Percentiles rank a stretch among this genome's conserved stretches.
These are phyloP conservation scores for Ogataea nakhonphanomensis DNA, from an alignment of 805 yeast genomes.

Conservation along the genomic window DNA sequence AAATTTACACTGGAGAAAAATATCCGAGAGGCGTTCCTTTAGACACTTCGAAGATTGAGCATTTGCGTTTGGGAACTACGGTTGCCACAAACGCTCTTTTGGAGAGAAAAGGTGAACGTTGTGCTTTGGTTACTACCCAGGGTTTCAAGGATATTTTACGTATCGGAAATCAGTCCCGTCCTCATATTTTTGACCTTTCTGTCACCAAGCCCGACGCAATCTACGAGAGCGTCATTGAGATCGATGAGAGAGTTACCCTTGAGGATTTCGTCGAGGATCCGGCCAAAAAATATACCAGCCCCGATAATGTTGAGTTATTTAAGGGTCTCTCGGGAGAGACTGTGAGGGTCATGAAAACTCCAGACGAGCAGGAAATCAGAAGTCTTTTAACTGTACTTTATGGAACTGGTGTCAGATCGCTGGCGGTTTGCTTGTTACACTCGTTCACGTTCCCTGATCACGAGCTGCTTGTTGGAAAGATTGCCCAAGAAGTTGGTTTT, in stretches of 20 bases:
- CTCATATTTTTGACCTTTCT: slow-evolving; percentile 79
- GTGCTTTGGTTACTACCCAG: slow-evolving; percentile 80
- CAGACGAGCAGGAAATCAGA: slow-evolving; percentile 43
- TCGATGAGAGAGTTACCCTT: slow-evolving; percentile 86
- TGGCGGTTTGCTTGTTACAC: slow-evolving; percentile 71
- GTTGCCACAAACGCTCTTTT: slow-evolving; percentile 93
- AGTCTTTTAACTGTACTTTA: slow-evolving; percentile 42
- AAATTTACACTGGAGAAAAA: slow-evolving; percentile 45
- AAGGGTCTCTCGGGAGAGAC: slow-evolving; percentile 68
- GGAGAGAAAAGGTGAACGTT: slow-evolving; percentile 88
- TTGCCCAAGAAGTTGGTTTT: slow-evolving; percentile 68
- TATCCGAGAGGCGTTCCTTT: slow-evolving; percentile 62
- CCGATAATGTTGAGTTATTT: slow-evolving; percentile 37
- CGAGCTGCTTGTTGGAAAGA: slow-evolving; percentile 53
- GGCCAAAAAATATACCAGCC: slow-evolving; percentile 23
- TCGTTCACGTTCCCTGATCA: slow-evolving; percentile 72
- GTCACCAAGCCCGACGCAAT: slow-evolving; percentile 69
- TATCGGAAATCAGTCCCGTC: slow-evolving; percentile 92
- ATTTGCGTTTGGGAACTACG: slow-evolving; percentile 88
- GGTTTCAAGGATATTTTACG: slow-evolving; percentile 81
- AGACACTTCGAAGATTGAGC: slow-evolving; percentile 59
- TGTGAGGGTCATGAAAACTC: slow-evolving; percentile 51
- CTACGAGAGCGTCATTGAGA: slow-evolving; percentile 73
- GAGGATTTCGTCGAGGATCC: slow-evolving; percentile 82
- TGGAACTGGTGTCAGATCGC: slow-evolving; percentile 57